Evolutionary conservation across 1,139 yeast species (phyloP), one percentile per base, ranked within the genome.

Genomic region (Zygosaccharomyces pseudobailii): DNA sequence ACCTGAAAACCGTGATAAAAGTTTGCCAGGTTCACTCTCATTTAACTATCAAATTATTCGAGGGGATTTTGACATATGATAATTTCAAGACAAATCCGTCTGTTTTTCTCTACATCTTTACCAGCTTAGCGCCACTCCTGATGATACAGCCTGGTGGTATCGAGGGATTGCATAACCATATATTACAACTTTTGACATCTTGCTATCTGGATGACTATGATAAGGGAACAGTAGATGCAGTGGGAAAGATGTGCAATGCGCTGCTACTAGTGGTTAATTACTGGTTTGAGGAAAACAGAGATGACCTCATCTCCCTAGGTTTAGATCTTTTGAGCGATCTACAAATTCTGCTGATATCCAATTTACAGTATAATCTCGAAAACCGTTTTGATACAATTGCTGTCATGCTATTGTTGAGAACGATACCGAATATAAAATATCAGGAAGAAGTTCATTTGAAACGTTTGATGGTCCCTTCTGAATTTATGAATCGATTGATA

Each of bases 141-240:
- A 38, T 38, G 9, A n/a, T 34, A 6, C n/a, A 38, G 17, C 25
- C n/a, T 13, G 13, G 25, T 27, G 20, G 35, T 13, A 8, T 19
- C 5, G 5, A 23, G 13, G 27, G 32, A 23, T 40, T 48, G 22
- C 41, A 47, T 45, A 48, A 44, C 17, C 43, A 39, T 22, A 4
- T 54, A 19, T 35, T 51, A 33, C 46, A 51, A 23, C 38, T 54
- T 7, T 37, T 57, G 10, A 54, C 55, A 3, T 44, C 50, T 13
- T 51, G 56, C 39, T 50, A 52, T 38, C 45, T 57, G 19, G 45
- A 48, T 19, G 44, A 49, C 27, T 28, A 40, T 4, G 36, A 41
- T n/a, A 38, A 36, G 19, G 22, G 10, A 6, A 19, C 36, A 10
- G 44, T 32, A 19, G 45, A 41, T 20, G 36, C 43, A 4, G 49